Evolutionary conservation across 2,329 filamentous ascomycete genomes (phyloP).

Genomic region (Diplodia seriata): DNA sequence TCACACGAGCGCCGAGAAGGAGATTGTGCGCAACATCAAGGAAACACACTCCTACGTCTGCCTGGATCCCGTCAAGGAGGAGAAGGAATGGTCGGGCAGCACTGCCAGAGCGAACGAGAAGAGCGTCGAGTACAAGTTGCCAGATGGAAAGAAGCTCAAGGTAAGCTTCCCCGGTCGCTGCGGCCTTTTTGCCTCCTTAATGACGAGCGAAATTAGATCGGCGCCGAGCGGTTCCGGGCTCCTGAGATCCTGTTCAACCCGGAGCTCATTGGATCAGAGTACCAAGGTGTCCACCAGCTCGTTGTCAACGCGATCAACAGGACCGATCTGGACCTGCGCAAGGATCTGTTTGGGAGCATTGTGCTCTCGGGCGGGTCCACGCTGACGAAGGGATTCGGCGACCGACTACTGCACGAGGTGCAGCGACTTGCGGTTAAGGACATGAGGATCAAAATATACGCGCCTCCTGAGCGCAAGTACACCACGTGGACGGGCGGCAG

Average conservation of each 20-base stretch:
- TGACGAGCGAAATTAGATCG: conserved; percentile 65
- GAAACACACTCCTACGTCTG: conserved; percentile 93
- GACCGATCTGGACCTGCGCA: conserved; percentile 94
- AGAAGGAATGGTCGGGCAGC: conserved; percentile 85
- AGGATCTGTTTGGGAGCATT: conserved; percentile 93
- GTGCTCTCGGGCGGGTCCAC: conserved; percentile 96
- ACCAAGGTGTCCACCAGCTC: conserved; percentile 96
- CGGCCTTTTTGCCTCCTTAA: neutral
- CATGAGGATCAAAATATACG: conserved; percentile 99
- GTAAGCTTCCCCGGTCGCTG: conserved; percentile 53
- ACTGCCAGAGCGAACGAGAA: conserved; percentile 79
- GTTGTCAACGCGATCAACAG: conserved; percentile 95
- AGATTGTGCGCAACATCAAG: conserved; percentile 97
- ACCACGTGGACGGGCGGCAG: conserved; percentile 99
- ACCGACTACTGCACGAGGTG: conserved; percentile 88
- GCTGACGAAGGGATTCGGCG: conserved; percentile 94
- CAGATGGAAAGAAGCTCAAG: conserved; percentile 93
- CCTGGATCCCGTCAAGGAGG: conserved; percentile 87
- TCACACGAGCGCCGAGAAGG: conserved; percentile 98
- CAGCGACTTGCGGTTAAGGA: conserved; percentile 95
- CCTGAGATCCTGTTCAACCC: conserved; percentile 98
- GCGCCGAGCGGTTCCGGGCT: conserved; percentile 91
- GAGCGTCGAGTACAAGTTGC: conserved; percentile 84
- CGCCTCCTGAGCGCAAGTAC: conserved; percentile 96
- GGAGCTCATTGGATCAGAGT: conserved; percentile 95